Percentiles rank a stretch among this genome's conserved stretches.
Conservation (phyloP, 495 filamentous ascomycete species). For the Jackrogersella minutella region DNA sequence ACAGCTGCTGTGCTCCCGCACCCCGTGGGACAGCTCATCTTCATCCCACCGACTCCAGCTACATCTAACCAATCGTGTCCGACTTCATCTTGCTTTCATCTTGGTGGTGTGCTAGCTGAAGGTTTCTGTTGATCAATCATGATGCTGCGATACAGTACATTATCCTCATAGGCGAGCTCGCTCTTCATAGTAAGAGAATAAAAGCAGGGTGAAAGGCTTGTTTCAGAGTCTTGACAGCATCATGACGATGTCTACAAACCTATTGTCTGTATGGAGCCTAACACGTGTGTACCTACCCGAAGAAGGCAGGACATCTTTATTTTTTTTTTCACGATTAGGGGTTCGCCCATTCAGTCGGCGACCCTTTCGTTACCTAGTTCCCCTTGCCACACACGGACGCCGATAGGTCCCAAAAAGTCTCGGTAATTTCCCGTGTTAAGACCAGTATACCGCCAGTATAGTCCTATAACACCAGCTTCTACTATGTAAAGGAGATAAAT, state of each 20-base stretch:
- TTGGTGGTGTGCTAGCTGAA: conserved; percentile 35
- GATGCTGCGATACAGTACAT: conserved; percentile 12
- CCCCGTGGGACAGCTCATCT: conserved; percentile 40
- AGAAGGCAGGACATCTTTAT: background rate
- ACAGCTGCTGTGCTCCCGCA: conserved; percentile 41
- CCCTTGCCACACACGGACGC: conserved; percentile 5
- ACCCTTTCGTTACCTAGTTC: background rate
- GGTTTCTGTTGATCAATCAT: conserved; percentile 26
- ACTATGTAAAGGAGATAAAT: conserved; percentile 5
- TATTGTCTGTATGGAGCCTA: conserved; percentile 21
- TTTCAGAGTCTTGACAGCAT: conserved; percentile 1
- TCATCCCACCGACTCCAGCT: conserved; percentile 37
- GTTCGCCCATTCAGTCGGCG: conserved; percentile 24
- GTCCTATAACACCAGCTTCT: conserved; percentile 17
- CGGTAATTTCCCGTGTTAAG: conserved; percentile 30
- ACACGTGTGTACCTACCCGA: conserved; percentile 24
- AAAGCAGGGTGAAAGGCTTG: background rate
- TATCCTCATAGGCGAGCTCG: conserved; percentile 11
- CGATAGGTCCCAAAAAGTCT: conserved; percentile 17
- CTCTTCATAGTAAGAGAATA: background rate
- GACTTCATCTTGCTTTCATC: conserved; percentile 36
- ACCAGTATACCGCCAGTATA: conserved; percentile 12
- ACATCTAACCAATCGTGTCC: conserved; percentile 29
- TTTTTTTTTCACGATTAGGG: conserved; percentile 13
- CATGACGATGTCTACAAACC: conserved; percentile 31